Evolutionary conservation across 257 asterid species (phyloP).

Genomic region (Avicennia marina): DNA sequence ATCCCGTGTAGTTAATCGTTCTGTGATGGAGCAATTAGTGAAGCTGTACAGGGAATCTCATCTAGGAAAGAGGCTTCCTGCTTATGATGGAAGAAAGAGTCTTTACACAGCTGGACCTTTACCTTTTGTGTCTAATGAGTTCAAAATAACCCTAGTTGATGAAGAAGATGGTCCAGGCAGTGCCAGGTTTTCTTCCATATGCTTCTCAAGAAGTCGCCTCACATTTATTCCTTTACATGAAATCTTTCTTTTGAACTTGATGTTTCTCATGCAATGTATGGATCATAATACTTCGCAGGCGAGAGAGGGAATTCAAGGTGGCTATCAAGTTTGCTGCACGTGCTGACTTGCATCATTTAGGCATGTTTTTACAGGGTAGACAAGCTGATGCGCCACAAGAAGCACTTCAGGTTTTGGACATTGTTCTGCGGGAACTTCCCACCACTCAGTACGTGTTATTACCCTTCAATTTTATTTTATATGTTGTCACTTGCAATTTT

Average conservation of each 20-base stretch:
- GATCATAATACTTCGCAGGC: constrained; percentile 38
- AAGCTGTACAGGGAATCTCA: constrained; percentile 64
- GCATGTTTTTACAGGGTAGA: constrained; percentile 81
- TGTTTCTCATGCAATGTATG: neutral
- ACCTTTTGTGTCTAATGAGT: constrained; percentile 70
- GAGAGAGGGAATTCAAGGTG: constrained; percentile 83
- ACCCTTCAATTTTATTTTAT: neutral
- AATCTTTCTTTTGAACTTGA: neutral
- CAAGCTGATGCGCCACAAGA: constrained; percentile 98
- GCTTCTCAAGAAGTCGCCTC: neutral
- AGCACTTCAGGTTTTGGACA: constrained; percentile 91
- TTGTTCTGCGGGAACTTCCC: constrained; percentile 90
- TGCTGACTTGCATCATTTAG: constrained; percentile 88
- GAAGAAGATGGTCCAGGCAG: constrained; percentile 78
- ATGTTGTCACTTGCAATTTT: neutral
- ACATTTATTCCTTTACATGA: neutral
- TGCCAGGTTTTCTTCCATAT: constrained; percentile 37
- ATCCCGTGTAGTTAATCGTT: constrained; percentile 82
- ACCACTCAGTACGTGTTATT: constrained; percentile 46
- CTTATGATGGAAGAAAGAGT: constrained; percentile 96
- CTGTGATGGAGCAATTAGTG: constrained; percentile 83
- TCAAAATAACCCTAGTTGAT: constrained; percentile 56
- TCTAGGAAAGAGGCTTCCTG: constrained; percentile 86
- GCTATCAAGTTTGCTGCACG: constrained; percentile 87
- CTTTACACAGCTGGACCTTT: constrained; percentile 94